Evolutionary conservation across 2,329 filamentous ascomycete species (phyloP).

Genomic region (Rhexocercosporidium sp.): DNA sequence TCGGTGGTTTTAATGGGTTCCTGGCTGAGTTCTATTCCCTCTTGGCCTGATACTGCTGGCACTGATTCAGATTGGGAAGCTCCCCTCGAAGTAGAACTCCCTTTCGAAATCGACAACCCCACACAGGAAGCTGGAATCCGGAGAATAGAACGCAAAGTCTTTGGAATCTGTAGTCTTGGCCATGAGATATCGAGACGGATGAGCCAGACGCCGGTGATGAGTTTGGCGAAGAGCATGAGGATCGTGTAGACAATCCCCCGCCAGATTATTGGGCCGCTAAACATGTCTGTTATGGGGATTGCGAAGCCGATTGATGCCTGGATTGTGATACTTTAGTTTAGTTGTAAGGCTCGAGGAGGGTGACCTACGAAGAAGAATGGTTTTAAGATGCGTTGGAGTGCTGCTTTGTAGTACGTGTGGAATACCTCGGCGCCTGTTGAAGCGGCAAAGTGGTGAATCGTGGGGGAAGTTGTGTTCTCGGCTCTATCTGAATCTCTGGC

Average conservation of each 20-base stretch:
- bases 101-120: not conserved
- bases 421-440: conserved; percentile 29
- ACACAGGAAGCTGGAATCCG: not conserved
- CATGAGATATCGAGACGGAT: not conserved
- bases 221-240: conserved; percentile 70
- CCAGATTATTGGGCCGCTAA: conserved; percentile 68
- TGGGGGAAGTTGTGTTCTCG: not conserved
- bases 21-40: not conserved
- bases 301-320: conserved; percentile 74
- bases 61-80: not conserved
- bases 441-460: not conserved
- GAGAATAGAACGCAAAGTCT: not conserved
- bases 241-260: conserved; percentile 73
- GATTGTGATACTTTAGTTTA: not conserved
- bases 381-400: conserved; percentile 52
- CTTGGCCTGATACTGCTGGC: not conserved
- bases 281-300: conserved; percentile 75
- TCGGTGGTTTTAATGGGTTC: not conserved
- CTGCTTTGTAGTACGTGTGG: conserved; percentile 36
- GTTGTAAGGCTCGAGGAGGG: not conserved
- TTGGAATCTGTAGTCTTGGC: not conserved
- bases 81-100: not conserved
- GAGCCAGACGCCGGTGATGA: conserved; percentile 6
- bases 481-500: not conserved
- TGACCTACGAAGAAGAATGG: conserved; percentile 66